A percentile compares a stretch with the other conserved stretches of the same genome.
These are phyloP conservation scores for Gliomastix tumulicola DNA, from an alignment of 2,329 filamentous ascomycete species.

Conservation along the genomic window DNA sequence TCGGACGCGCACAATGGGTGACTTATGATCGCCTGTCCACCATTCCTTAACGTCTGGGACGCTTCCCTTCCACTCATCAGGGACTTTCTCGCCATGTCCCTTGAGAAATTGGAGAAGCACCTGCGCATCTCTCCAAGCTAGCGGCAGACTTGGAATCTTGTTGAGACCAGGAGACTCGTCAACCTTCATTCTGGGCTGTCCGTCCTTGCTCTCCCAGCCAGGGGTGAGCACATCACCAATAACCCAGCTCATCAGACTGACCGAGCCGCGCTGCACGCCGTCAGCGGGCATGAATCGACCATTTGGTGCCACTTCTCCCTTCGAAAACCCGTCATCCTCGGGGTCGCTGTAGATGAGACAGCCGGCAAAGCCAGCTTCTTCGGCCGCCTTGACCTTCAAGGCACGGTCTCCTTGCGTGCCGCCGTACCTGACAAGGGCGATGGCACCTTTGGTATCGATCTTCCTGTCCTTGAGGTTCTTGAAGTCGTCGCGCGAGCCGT, in stretches of 20 bases:
- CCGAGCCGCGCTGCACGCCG: slow-evolving; percentile 74
- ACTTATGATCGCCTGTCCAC: slow-evolving; percentile 74
- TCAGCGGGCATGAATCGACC: slow-evolving; percentile 77
- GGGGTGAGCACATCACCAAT: slow-evolving; percentile 90
- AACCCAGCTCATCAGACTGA: slow-evolving; percentile 75
- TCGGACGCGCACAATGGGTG: slow-evolving; percentile 72
- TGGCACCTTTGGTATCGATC: slow-evolving; percentile 68
- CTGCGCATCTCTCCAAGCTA: slow-evolving; percentile 86
- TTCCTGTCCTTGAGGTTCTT: slow-evolving; percentile 62
- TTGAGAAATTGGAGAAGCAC: slow-evolving; percentile 68
- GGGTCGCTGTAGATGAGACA: slow-evolving; percentile 93
- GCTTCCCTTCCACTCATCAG: slow-evolving; percentile 67
- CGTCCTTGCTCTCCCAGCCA: slow-evolving; percentile 68
- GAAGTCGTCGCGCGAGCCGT: slow-evolving; percentile 81
- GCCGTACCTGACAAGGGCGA: slow-evolving; percentile 77
- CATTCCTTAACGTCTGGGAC: slow-evolving; percentile 70
- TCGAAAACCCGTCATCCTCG: slow-evolving; percentile 70
- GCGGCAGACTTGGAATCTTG: slow-evolving; percentile 81
- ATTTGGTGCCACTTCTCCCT: slow-evolving; percentile 66
- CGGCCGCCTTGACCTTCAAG: slow-evolving; percentile 84
- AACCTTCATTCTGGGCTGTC: slow-evolving; percentile 57
- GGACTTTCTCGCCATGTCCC: slow-evolving; percentile 64
- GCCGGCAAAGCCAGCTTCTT: slow-evolving; percentile 76
- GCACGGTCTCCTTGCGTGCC: slow-evolving; percentile 66
- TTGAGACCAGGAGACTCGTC: slow-evolving; percentile 67